phyloP scores from a whole-genome alignment of 2,329 filamentous ascomycete species.

The Scedosporium boydii region DNA sequence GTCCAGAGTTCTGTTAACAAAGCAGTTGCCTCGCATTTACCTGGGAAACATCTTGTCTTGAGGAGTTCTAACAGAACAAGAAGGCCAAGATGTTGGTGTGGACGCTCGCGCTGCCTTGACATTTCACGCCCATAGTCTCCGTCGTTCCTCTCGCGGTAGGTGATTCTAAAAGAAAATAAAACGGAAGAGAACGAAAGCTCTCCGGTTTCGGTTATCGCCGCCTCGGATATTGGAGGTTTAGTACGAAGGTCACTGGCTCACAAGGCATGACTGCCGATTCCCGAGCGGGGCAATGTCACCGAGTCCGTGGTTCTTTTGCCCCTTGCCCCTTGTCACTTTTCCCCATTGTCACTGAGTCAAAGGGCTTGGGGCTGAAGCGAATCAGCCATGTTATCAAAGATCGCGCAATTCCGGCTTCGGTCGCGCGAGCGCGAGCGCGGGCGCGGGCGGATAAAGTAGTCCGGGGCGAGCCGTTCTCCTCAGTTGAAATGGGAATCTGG shows the following conservation, averaged over 20 bases:
- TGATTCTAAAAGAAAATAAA: background rate
- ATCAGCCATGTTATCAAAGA: background rate
- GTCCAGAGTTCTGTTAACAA: no score
- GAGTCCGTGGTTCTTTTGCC: background rate
- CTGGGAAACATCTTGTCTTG: no score
- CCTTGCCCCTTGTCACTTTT: background rate
- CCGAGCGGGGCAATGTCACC: slow-evolving; percentile 1
- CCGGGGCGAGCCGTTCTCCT: slow-evolving; percentile 70
- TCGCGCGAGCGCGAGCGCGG: no score
- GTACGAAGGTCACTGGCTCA: no score
- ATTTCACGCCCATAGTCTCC: background rate
- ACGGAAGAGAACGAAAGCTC: no score
- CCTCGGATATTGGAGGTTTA: no score
- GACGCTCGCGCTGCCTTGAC: no score
- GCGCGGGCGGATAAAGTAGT: slow-evolving; percentile 53
- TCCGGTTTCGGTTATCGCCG: background rate
- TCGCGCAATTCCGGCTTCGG: slow-evolving; percentile 18
- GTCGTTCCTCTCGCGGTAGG: no score
- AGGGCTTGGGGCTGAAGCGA: background rate
- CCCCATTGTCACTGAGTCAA: background rate
- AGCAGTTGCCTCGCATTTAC: no score
- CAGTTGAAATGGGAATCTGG: slow-evolving; percentile 90
- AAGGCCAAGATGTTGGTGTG: background rate
- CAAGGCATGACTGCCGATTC: no score
- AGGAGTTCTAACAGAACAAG: no score